Conservation (phyloP, 2,329 filamentous ascomycete species). For the Alternaria triticimaculans region DNA sequence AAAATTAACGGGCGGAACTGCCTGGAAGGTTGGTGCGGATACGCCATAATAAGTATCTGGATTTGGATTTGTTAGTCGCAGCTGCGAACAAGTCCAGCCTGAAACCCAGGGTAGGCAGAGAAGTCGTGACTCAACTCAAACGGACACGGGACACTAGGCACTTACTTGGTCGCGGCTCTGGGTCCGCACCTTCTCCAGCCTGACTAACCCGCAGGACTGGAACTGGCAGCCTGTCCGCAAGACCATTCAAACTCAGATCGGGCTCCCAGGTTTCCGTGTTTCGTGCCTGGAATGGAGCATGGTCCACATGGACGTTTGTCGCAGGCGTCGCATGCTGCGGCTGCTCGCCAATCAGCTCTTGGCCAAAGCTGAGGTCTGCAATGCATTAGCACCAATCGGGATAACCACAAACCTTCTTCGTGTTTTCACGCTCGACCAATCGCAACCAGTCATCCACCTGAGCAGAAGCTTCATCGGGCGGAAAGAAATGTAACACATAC, state of each 20-base stretch:
- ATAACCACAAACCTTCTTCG: neutral
- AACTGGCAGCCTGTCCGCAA: constrained; percentile 27
- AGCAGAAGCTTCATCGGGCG: constrained; percentile 1
- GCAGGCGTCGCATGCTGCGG: constrained; percentile 35
- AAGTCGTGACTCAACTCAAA: constrained; percentile 38
- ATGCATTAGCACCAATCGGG: constrained; percentile 12
- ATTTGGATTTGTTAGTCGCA: constrained; percentile 25
- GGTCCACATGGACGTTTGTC: constrained; percentile 26
- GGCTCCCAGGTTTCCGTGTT: constrained; percentile 37
- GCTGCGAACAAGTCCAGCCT: constrained; percentile 29
- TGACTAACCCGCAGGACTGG: constrained; percentile 25
- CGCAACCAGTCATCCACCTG: neutral
- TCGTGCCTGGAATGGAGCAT: constrained; percentile 38
- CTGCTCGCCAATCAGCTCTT: constrained; percentile 37
- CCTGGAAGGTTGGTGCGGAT: constrained; percentile 32
- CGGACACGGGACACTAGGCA: constrained; percentile 15
- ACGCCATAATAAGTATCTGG: constrained; percentile 40
- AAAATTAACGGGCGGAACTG: constrained; percentile 26
- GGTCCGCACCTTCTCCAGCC: constrained; percentile 16
- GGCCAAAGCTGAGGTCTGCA: constrained; percentile 43
- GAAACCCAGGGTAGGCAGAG: constrained; percentile 29
- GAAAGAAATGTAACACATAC: constrained; percentile 38
- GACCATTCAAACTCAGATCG: constrained; percentile 21
- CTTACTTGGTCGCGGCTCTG: constrained; percentile 31
- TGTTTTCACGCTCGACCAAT: neutral